phyloP scores from a whole-genome alignment of 1,284 basidiomycete species.

The Tilletia horrida region DNA sequence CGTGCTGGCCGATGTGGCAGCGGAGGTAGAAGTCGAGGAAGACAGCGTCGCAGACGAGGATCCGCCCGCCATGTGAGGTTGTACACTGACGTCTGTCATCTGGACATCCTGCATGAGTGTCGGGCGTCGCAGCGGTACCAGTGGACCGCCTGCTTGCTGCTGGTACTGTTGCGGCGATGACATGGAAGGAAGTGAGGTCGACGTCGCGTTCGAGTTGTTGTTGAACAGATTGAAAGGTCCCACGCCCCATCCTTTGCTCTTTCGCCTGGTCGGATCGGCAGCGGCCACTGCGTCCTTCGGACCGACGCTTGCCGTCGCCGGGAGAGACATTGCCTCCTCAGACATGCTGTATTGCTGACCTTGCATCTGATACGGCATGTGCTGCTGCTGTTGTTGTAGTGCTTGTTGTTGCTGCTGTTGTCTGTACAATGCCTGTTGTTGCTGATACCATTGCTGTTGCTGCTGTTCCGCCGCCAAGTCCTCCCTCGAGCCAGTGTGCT shows the following conservation, averaged over 20 bases:
- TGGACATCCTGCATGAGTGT: neutral
- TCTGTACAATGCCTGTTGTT: neutral
- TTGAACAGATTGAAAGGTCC: constrained; percentile 9
- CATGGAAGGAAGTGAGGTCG: neutral
- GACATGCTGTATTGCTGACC: constrained; percentile 18
- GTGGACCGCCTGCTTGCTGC: neutral
- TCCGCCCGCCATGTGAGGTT: too few relatives aligned
- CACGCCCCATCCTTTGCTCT: constrained; percentile 14
- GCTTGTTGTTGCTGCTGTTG: constrained; percentile 5
- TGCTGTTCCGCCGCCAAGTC: neutral
- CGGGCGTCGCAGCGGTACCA: neutral
- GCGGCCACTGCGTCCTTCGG: neutral
- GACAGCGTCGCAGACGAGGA: too few relatives aligned
- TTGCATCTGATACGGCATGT: constrained; percentile 4
- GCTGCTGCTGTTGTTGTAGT: constrained; percentile 15
- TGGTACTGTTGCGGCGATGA: neutral
- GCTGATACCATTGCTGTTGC: constrained; percentile 20
- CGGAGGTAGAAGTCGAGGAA: too few relatives aligned
- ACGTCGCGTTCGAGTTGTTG: neutral
- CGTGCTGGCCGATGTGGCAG: too few relatives aligned
- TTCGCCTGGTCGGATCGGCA: neutral
- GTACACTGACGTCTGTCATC: neutral
- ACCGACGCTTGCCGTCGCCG: neutral
- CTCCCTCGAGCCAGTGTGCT: neutral
- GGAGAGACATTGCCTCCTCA: constrained; percentile 19